Base-by-base conservation (phyloP, 169 alveolate species). In the Plasmodium fragile region DNA sequence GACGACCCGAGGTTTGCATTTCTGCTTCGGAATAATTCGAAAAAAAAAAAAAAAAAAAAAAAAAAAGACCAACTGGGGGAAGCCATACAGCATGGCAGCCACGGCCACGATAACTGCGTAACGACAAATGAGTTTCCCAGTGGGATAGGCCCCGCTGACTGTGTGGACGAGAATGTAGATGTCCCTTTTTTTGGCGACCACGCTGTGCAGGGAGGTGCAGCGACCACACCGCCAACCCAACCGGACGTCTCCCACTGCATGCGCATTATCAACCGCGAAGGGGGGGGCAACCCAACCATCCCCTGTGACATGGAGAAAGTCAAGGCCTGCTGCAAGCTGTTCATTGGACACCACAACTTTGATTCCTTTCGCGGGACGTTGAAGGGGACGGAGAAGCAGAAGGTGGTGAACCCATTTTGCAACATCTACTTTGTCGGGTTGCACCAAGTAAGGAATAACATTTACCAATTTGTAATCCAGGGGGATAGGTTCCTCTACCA, bases 401-500 rank as follows among this genome's bases (percentile, higher is more conserved):
- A 80, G 78, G 59, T 39, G 34, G 71, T 89, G 11, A 78, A 89
- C 70, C 79, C 94, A 2, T 78, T 53, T 28, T 89, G 94, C 32
- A 89, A 53, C 70, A 89, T 89, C 32, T 69, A 59, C 22, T 89
- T 78, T 77, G 32, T 89, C 22, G 94, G 78, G 79, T 55, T 89
- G 45, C 81, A 89, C 55, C 53, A 89, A 78, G 4, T 89, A 65
- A 77, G 71, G 45, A 79, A 72, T 55, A 89, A 89, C 41, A 77
- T 89, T 28, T 89, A 89, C 78, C 94, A 89, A 22, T 89, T 89
- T 89, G 75, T 34, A n/a, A 83, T 96, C 8, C 94, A 89, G 22
- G 97, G 97, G 6, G 95, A 96, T 30, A 25, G 97, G 28, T 96
- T 96, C 77, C 70, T 96, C 52, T 96, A 96, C 59, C 95, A 95